Conservation (phyloP, 23 red algal species). For the Gracilaria gracilis region DNA sequence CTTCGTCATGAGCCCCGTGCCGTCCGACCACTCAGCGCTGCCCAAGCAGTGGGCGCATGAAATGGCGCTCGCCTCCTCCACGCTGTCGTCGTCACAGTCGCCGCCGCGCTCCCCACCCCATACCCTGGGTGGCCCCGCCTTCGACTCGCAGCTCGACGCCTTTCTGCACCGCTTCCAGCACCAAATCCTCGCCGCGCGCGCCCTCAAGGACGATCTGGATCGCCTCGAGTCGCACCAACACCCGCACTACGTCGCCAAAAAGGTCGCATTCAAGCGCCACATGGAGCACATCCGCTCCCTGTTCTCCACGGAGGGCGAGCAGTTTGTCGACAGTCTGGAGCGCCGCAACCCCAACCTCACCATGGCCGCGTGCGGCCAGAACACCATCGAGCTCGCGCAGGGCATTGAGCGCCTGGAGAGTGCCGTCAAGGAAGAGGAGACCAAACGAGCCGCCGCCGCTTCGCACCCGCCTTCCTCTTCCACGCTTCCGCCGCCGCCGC, state of each 20-base stretch:
- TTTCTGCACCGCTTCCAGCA: constrained; percentile 69
- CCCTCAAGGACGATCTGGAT: constrained; percentile 57
- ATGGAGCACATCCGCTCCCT: constrained; percentile 60
- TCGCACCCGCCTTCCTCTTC: too few relatives aligned
- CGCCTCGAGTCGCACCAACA: constrained; percentile 1
- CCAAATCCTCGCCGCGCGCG: constrained; percentile 51
- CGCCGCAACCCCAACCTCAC: constrained; percentile 61
- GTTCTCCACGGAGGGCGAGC: constrained; percentile 65
- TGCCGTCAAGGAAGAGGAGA: constrained; percentile 58
- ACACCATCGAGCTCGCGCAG: constrained; percentile 68
- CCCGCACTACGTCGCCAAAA: constrained; percentile 9
- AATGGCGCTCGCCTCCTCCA: constrained; percentile 53
- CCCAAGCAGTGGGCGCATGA: constrained; percentile 68
- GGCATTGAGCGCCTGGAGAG: constrained; percentile 66
- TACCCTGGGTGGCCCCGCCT: constrained; percentile 31
- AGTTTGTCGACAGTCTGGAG: constrained; percentile 50
- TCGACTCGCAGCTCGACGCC: constrained; percentile 69
- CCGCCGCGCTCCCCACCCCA: background rate
- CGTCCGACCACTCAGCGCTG: constrained; percentile 29
- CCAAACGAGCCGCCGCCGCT: constrained; percentile 24
- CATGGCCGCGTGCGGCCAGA: constrained; percentile 59
- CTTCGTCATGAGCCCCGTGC: background rate
- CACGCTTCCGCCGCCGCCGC: background rate
- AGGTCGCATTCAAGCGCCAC: constrained; percentile 51
- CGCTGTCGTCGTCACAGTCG: background rate